phyloP scores from a whole-genome alignment of 495 filamentous ascomycete species.

The Aspergillus egyptiacus region DNA sequence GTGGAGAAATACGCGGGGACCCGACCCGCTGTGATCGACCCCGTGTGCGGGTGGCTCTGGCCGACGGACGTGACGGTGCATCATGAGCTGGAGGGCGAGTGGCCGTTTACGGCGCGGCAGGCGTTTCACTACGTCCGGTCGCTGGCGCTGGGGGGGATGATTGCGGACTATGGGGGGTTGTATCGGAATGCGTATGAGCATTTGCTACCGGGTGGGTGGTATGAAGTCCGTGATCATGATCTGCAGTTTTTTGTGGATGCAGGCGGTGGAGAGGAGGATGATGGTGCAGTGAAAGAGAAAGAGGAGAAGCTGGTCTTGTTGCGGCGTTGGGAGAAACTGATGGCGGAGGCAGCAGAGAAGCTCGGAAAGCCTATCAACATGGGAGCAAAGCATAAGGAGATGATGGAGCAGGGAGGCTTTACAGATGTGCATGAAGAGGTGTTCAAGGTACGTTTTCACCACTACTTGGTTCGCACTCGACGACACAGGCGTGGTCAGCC shows the following conservation, averaged over 20 bases:
- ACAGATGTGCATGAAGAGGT: neutral
- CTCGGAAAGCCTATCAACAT: constrained; percentile 2
- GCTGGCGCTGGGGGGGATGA: neutral
- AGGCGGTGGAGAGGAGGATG: neutral
- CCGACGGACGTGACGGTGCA: neutral
- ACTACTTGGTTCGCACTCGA: too few relatives aligned
- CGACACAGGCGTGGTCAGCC: too few relatives aligned
- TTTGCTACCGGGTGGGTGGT: constrained; percentile 5
- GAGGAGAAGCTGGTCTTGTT: neutral
- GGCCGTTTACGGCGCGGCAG: constrained; percentile 1
- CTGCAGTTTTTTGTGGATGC: neutral
- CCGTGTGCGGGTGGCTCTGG: neutral
- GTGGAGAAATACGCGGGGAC: neutral
- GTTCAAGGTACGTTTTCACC: neutral
- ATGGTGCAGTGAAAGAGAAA: neutral
- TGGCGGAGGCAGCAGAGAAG: constrained; percentile 1
- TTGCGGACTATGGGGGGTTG: neutral
- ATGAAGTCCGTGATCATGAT: constrained; percentile 1
- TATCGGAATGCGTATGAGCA: constrained; percentile 1
- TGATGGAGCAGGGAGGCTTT: constrained; percentile 1
- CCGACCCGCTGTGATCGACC: neutral
- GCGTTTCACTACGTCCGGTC: constrained; percentile 1
- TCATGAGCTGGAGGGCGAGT: neutral
- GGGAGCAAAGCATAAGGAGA: neutral
- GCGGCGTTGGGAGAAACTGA: neutral